These are phyloP conservation scores for Nevesoporus exiguus DNA, from an alignment of 768 basidiomycete species.

Conservation along the genomic window DNA sequence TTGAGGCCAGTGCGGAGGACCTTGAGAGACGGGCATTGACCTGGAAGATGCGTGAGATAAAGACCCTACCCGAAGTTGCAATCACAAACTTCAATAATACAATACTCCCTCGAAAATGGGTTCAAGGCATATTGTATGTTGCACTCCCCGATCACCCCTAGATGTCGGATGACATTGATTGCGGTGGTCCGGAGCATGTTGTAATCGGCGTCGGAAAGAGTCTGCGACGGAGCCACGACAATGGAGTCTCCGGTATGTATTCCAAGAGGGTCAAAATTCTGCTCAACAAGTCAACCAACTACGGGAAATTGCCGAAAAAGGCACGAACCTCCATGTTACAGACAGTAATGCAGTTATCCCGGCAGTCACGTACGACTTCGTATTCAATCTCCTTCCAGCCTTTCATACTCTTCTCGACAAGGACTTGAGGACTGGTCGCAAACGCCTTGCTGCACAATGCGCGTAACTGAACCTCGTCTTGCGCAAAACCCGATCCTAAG, in stretches of 20 bases:
- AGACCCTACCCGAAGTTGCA: not conserved
- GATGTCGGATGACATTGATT: slow-evolving; percentile 97
- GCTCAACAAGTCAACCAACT: slow-evolving; percentile 1
- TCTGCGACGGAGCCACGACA: slow-evolving; percentile 96
- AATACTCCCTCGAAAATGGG: slow-evolving; percentile 92
- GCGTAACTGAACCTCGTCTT: slow-evolving; percentile 84
- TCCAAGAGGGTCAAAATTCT: slow-evolving; percentile 99
- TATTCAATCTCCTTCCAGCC: slow-evolving; percentile 99
- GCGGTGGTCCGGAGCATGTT: slow-evolving; percentile 99
- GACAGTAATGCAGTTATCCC: slow-evolving; percentile 98
- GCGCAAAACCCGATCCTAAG: slow-evolving; percentile 94
- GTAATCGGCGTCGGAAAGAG: slow-evolving; percentile 97
- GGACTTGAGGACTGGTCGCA: slow-evolving; percentile 94
- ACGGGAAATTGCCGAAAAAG: not conserved
- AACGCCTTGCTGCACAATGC: slow-evolving; percentile 93
- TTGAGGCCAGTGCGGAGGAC: slow-evolving; percentile 96
- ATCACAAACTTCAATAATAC: slow-evolving; percentile 84
- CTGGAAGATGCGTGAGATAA: slow-evolving; percentile 27
- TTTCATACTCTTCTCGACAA: slow-evolving; percentile 99
- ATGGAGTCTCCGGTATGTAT: slow-evolving; percentile 99
- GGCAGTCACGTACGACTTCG: slow-evolving; percentile 95
- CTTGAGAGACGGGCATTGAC: slow-evolving; percentile 98
- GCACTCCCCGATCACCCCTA: slow-evolving; percentile 97
- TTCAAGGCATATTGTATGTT: slow-evolving; percentile 99
- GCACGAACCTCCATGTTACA: slow-evolving; percentile 99